phyloP scores from a whole-genome alignment of 192 early-diverging fungal genomes.

The Glomus cerebriforme region DNA sequence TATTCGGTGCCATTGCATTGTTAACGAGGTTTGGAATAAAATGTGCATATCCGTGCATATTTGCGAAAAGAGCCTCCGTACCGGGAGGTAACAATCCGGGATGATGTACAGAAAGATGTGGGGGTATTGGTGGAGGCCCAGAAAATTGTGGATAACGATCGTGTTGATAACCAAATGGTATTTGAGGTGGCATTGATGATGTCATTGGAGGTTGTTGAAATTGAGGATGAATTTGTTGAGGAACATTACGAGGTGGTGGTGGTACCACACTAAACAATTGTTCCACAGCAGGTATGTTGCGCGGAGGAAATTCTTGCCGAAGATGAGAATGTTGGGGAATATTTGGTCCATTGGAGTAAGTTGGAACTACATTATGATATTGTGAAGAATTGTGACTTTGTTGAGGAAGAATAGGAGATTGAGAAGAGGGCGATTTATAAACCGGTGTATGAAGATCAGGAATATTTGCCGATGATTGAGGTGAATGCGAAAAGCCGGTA shows the following conservation, averaged over 20 bases:
- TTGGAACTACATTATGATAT: conserved; percentile 17
- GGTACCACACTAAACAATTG: conserved; percentile 28
- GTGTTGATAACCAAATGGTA: conserved; percentile 31
- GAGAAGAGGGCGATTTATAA: conserved; percentile 18
- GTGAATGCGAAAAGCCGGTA: conserved; percentile 21
- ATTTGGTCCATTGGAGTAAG: conserved; percentile 28
- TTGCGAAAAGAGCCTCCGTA: conserved; percentile 31
- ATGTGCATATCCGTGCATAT: conserved; percentile 33
- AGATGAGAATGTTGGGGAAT: conserved; percentile 18
- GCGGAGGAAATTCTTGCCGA: conserved; percentile 22
- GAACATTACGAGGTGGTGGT: conserved; percentile 19
- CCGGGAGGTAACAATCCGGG: conserved; percentile 20
- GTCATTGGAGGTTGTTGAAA: conserved; percentile 27
- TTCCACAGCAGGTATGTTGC: conserved; percentile 32
- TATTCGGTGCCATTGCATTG: conserved; percentile 27
- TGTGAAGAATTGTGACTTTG: conserved; percentile 17
- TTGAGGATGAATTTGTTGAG: conserved; percentile 28
- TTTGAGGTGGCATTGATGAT: conserved; percentile 7
- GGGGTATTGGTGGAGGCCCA: conserved; percentile 26
- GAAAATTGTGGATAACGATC: conserved; percentile 23
- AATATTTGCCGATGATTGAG: conserved; percentile 19
- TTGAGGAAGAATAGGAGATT: conserved; percentile 20
- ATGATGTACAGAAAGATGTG: conserved; percentile 30
- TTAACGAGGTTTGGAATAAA: conserved; percentile 33
- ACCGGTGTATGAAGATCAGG: conserved; percentile 14